Base-by-base conservation (phyloP, 768 basidiomycete species). In the Phylloporus sp. region DNA sequence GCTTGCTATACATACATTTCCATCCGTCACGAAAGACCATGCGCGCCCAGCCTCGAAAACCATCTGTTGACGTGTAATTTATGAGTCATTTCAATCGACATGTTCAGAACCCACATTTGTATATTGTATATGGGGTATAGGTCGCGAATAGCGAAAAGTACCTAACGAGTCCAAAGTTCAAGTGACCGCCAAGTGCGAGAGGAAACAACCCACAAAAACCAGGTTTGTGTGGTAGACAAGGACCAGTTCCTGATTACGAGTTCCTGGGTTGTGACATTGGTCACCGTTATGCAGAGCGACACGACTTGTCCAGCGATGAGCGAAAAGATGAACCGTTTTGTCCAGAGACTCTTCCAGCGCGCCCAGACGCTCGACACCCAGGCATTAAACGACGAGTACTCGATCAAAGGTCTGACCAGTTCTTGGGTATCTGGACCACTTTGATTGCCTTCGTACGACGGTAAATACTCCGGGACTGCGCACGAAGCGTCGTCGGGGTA, bases 111-210 rank as follows among this genome's bases (percentile, higher is more conserved):
- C 4, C 64, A 91, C 89, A 94, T 72, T 82, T 76, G 65, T 91
- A 92, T 29, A 94, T 88, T 32, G 91, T 94, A 73, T 91, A 93
- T 0, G 91, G 91, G 22, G 91, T 91, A 64, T 92, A 94, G 49
- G 82, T 70, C 24, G 77, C 41, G 66, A 87, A 88, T 22, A 94
- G 63, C 5, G 88, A 77, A 61, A 91, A 85, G 70, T 94, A 93
- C 58, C 91, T 92, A 56, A 43, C 5, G 15, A 27, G 18, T 6
- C 27, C 29, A 34, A 26, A 15, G 22, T 42, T 59, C 5, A 52
- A 31, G 18, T 10, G 13, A 44, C 9, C 1, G 1, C 22, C 12
- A 16, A 28, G 9, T 32, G 18, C 13, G 18, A 45, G 44, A 49
- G 1, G 4, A 24, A 27, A 34, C 15, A n/a, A 77, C 85, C 59